Conservation (phyloP, 139 green algal genomes). For the Desmodesmus armatus region DNA sequence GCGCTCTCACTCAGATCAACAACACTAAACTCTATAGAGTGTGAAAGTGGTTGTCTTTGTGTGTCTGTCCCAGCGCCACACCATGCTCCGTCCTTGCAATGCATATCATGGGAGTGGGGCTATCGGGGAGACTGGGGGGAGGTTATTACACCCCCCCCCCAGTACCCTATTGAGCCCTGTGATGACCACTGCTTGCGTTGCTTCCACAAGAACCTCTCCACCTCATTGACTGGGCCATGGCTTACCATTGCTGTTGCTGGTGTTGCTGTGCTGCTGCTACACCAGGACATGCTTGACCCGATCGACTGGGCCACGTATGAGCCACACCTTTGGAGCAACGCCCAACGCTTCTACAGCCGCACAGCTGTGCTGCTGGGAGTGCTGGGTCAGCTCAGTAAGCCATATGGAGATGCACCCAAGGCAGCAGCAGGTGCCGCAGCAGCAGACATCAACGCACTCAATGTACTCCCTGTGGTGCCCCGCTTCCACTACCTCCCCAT, state of each 20-base stretch:
- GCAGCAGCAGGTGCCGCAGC: neutral
- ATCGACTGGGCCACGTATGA: constrained; percentile 99
- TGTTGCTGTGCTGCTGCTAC: neutral
- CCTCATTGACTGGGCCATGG: neutral
- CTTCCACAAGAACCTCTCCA: no score
- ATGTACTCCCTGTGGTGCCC: constrained; percentile 70
- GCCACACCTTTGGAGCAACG: constrained; percentile 88
- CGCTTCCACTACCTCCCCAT: constrained; percentile 94
- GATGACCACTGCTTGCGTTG: no score
- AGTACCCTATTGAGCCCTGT: no score
- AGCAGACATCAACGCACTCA: constrained; percentile 81
- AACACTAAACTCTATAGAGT: no score
- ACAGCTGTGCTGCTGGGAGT: constrained; percentile 80
- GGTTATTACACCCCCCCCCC: no score
- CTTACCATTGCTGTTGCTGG: neutral
- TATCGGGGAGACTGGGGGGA: no score
- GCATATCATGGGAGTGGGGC: no score
- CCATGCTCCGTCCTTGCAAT: no score
- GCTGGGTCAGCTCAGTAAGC: constrained; percentile 68
- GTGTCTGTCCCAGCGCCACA: no score
- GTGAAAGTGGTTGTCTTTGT: no score
- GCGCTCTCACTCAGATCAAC: no score
- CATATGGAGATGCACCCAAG: constrained; percentile 49
- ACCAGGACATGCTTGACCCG: constrained; percentile 86
- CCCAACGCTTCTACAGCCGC: constrained; percentile 72